Base-by-base conservation (phyloP, 495 filamentous ascomycete species). In the Penicillium robsamsonii region DNA sequence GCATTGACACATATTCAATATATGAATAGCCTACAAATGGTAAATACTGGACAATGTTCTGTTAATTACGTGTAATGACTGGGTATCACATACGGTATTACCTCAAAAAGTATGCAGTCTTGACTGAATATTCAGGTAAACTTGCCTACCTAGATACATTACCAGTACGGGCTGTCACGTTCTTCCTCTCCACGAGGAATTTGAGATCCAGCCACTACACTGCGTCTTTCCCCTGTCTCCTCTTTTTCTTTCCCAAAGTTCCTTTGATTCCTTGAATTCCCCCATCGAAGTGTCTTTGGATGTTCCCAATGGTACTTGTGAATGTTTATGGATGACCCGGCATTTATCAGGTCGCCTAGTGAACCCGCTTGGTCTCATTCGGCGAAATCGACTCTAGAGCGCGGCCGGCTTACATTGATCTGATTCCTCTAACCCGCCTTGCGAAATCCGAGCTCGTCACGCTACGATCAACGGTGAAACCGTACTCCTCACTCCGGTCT, bases 151-250 rank as follows among this genome's bases (percentile, higher is more conserved):
- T 20, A 10, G n/a, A 53, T 33, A 33, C 15, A 20, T 38, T 42
- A 54, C 43, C 54, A 37, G 42, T 51, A 33, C 49, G 25, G 30
- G 6, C 46, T 24, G 54, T 55, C 61, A 60, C 56, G 59, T 65
- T 65, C 59, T 60, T 50, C 53, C 46, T 55, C 58, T 55, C 56
- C 64, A 66, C 53, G 63, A 63, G 60, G 59, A 65, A 63, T 64
- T 52, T 50, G 42, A 51, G 49, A 46, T 61, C 68, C 58, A 66
- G 58, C 65, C 70, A 56, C 64, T 63, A 48, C 47, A 52, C 55
- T 59, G 55, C 59, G 45, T 24, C 48, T 41, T 49, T 37, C 33
- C 22, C 44, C 48, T 57, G 35, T 25, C 29, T 29, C 43, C 22
- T 46, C 11, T 46, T 37, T 13, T 22, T 22, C 22, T 22, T 2